Evolutionary conservation across 176 grass and related monocot species (phyloP).

Genomic region (Oryza australiensis): DNA sequence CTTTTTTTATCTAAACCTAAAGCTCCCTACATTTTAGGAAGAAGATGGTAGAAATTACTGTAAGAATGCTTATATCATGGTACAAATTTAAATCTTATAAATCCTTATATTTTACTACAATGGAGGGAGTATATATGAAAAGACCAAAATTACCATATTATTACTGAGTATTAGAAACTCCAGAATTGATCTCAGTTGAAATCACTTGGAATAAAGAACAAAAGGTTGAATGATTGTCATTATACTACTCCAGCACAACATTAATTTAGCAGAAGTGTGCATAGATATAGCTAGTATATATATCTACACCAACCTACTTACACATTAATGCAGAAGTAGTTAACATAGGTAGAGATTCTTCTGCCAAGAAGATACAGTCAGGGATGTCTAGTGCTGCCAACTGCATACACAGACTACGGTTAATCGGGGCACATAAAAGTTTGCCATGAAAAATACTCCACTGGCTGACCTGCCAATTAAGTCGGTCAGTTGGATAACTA

Average conservation of each 20-base stretch:
- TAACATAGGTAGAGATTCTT: neutral
- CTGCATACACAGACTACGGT: neutral
- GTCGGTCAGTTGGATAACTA: constrained; percentile 19
- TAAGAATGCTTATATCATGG: too few relatives aligned
- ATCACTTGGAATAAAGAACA: neutral
- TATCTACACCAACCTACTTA: constrained; percentile 10
- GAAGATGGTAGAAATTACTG: too few relatives aligned
- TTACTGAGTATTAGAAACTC: too few relatives aligned
- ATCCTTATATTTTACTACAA: neutral
- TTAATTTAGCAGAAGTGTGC: neutral
- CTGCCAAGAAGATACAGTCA: neutral
- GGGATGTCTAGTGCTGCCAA: neutral
- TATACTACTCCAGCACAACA: neutral
- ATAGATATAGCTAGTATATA: neutral
- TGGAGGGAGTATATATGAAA: neutral
- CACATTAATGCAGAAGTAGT: neutral
- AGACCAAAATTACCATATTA: too few relatives aligned
- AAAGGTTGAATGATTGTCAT: neutral
- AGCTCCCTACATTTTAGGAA: too few relatives aligned
- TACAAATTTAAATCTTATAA: too few relatives aligned
- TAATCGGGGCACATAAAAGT: neutral
- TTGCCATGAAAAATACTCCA: neutral
- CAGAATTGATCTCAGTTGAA: neutral
- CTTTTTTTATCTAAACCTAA: too few relatives aligned
- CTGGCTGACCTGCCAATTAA: neutral